These are phyloP conservation scores for Aphanoascus verrucosus DNA, from an alignment of 2,329 filamentous ascomycete species.

Conservation along the genomic window DNA sequence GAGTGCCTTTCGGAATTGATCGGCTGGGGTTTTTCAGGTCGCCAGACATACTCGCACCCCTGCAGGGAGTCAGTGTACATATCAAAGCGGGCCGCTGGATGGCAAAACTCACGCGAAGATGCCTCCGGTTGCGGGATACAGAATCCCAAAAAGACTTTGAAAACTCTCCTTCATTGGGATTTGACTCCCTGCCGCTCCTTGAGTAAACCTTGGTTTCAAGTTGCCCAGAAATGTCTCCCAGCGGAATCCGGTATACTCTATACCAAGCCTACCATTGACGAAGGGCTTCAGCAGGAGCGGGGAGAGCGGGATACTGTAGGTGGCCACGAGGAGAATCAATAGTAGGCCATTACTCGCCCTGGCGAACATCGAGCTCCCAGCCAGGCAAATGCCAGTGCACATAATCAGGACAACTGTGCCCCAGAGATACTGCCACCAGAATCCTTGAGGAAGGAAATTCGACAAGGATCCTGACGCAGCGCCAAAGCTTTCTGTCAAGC, in stretches of 20 bases:
- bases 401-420: constrained; percentile 59
- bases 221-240: constrained; percentile 62
- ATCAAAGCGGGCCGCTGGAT: constrained; percentile 34
- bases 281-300: constrained; percentile 59
- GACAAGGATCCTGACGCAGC: constrained; percentile 45
- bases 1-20: constrained; percentile 72
- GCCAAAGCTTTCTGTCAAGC: constrained; percentile 65
- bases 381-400: constrained; percentile 65
- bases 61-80: constrained; percentile 42
- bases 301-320: constrained; percentile 74
- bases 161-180: constrained; percentile 58
- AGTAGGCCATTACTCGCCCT: constrained; percentile 69
- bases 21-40: constrained; percentile 73
- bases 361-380: constrained; percentile 69
- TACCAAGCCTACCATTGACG: constrained; percentile 47
- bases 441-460: constrained; percentile 55
- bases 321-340: constrained; percentile 58
- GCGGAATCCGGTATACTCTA: constrained; percentile 70
- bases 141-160: constrained; percentile 71
- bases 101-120: constrained; percentile 43
- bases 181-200: constrained; percentile 51
- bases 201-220: constrained; percentile 55
- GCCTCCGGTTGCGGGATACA: constrained; percentile 61
- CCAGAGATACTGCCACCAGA: constrained; percentile 68
- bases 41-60: constrained; percentile 80